phyloP scores from a whole-genome alignment of 2,329 filamentous ascomycete species.

The Hypoxylon sp. region DNA sequence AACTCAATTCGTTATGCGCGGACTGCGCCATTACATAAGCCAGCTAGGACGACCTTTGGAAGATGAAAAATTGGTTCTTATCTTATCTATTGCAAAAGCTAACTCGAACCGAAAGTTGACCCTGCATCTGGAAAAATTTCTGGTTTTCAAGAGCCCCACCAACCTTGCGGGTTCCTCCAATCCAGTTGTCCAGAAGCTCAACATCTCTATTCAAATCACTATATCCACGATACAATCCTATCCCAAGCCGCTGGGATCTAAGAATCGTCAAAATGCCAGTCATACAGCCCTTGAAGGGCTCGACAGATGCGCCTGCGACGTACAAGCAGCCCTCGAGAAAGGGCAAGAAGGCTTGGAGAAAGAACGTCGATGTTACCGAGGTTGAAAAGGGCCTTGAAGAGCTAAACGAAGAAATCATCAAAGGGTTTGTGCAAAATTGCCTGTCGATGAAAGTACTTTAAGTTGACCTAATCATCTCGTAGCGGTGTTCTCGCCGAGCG shows the following conservation, averaged over 20 bases:
- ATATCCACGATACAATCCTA: neutral
- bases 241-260: neutral
- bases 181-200: neutral
- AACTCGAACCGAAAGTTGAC: slow-evolving; percentile 8
- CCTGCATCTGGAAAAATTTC: slow-evolving; percentile 37
- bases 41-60: neutral
- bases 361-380: slow-evolving; percentile 94
- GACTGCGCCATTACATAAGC: slow-evolving; percentile 12
- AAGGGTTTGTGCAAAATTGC: slow-evolving; percentile 71
- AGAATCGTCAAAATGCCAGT: slow-evolving; percentile 62
- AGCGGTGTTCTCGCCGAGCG: slow-evolving; percentile 91
- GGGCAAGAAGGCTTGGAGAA: slow-evolving; percentile 98
- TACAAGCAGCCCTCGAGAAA: slow-evolving; percentile 92
- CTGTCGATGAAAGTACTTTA: neutral
- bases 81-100: slow-evolving; percentile 32
- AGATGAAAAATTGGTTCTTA: slow-evolving; percentile 6
- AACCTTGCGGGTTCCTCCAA: slow-evolving; percentile 5
- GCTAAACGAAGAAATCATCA: slow-evolving; percentile 89
- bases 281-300: slow-evolving; percentile 61
- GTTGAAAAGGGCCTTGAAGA: slow-evolving; percentile 85
- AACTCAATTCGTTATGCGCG: slow-evolving; percentile 14
- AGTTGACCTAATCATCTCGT: slow-evolving; percentile 33
- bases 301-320: slow-evolving; percentile 77
- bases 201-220: slow-evolving; percentile 1
- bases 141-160: slow-evolving; percentile 36